Base-by-base conservation (phyloP, 2,329 filamentous ascomycete genomes). In the Fusarium sp. region DNA sequence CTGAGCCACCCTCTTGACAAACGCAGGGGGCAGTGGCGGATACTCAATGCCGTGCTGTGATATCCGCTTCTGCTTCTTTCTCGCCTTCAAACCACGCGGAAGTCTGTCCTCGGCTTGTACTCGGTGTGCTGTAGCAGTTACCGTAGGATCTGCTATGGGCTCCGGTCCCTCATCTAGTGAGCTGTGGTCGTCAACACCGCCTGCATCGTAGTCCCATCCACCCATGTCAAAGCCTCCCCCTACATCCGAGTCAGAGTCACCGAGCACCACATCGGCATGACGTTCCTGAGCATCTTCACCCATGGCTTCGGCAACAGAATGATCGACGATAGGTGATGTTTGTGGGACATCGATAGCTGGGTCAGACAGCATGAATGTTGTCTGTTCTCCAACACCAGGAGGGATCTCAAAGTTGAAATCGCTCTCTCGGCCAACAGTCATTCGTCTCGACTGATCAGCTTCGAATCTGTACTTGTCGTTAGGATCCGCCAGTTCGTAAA, bases 1-100 rank as follows among this genome's bases (percentile, higher is more conserved):
- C 37, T 92, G 92, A 9, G 92, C 92, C 2, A 95, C 83, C 72
- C 91, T 88, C 82, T 95, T 96, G 60, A 97, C 91, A 23, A 95
- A 90, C 0, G 90, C 88, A 1, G 89, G 84, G 3, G 95, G 94
- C 48, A 98, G 84, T 1, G 92, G 91, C 1, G 94, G 93, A 74
- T 95, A 95, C 70, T 92, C 89, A 59, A 93, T 91, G 30, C 94
- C 94, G 78, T 95, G 87, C 58, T 89, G 89, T 1, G 95, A 97
- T 57, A 91, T 74, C 14, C 82, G 80, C 76, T 88, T 88, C 68
- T 80, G 83, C 70, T 81, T 83, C 68, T 81, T 82, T 48, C 72
- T 71, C 16, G 76, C 63, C 25, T 74, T 77, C 13, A 75, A 35
- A 4, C 70, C 73, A 5, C 73, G 70, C 13, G 73, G 70, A n/a